Percentiles rank a stretch among this genome's conserved stretches.
phyloP scores from a whole-genome alignment of 140 eudicot genomes.

The Stevia rebaudiana region DNA sequence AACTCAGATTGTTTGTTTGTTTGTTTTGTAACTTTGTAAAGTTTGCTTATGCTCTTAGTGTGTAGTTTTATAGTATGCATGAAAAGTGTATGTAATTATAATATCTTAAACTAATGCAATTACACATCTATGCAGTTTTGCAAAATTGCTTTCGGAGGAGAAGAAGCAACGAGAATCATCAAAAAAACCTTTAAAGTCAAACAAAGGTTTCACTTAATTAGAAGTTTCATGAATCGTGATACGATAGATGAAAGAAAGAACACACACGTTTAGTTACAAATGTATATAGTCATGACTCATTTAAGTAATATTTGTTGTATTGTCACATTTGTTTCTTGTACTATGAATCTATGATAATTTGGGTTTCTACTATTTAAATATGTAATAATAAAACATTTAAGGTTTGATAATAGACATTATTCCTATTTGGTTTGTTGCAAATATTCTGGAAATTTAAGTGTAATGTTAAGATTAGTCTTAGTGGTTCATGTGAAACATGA shows the following conservation, averaged over 20 bases:
- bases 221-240: neutral
- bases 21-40: too few relatives aligned
- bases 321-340: neutral
- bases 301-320: neutral
- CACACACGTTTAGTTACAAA: neutral
- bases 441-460: too few relatives aligned
- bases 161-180: constrained; percentile 31
- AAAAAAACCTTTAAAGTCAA: neutral
- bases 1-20: too few relatives aligned
- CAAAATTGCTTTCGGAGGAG: constrained; percentile 41
- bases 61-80: neutral
- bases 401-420: neutral
- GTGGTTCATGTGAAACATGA: too few relatives aligned
- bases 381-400: neutral
- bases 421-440: neutral
- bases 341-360: neutral
- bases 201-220: constrained; percentile 1
- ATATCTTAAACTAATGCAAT: neutral
- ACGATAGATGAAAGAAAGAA: neutral
- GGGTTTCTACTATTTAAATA: neutral
- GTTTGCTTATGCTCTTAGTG: too few relatives aligned
- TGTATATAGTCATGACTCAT: neutral
- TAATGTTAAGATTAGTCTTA: too few relatives aligned
- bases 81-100: neutral
- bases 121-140: constrained; percentile 29